A percentile compares a stretch with the other conserved stretches of the same genome.
These are phyloP conservation scores for Endogone sp. DNA, from an alignment of 192 early-diverging fungal genomes.

Conservation along the genomic window DNA sequence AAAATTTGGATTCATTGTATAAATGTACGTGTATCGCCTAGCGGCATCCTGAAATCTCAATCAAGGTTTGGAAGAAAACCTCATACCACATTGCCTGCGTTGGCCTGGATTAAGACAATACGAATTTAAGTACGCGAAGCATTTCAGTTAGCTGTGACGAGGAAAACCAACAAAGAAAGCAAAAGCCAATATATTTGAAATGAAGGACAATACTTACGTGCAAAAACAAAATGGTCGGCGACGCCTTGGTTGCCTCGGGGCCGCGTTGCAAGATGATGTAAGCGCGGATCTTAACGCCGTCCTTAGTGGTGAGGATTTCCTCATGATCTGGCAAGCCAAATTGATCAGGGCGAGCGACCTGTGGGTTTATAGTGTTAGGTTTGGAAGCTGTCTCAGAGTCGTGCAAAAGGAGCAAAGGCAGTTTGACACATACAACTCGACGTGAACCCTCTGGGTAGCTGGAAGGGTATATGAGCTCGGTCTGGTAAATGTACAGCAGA, in stretches of 20 bases:
- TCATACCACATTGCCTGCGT: conserved; percentile 96
- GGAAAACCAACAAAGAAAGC: too few species aligned
- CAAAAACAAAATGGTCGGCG: conserved; percentile 82
- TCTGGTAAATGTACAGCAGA: conserved; percentile 68
- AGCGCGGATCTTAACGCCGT: conserved; percentile 73
- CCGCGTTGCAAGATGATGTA: conserved; percentile 69
- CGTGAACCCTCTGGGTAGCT: conserved; percentile 53
- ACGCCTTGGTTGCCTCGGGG: conserved; percentile 45
- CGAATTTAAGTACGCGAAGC: too few species aligned
- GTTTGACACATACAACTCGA: conserved; percentile 27
- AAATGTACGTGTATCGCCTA: too few species aligned
- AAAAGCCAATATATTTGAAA: neutral
- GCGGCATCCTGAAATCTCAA: too few species aligned
- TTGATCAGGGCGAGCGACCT: conserved; percentile 69
- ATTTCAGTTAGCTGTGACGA: too few species aligned
- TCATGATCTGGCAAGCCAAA: conserved; percentile 60
- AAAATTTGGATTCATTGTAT: neutral
- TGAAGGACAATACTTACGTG: conserved; percentile 50
- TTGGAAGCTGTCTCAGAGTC: neutral
- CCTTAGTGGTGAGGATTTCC: conserved; percentile 73
- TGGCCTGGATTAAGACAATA: too few species aligned
- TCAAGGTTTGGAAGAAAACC: neutral
- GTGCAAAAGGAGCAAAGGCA: neutral
- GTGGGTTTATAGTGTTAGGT: neutral
- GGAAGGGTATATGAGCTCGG: conserved; percentile 76